Base-by-base conservation (phyloP, 352 stramenopile species). In the Aphanomyces cochlioides region DNA sequence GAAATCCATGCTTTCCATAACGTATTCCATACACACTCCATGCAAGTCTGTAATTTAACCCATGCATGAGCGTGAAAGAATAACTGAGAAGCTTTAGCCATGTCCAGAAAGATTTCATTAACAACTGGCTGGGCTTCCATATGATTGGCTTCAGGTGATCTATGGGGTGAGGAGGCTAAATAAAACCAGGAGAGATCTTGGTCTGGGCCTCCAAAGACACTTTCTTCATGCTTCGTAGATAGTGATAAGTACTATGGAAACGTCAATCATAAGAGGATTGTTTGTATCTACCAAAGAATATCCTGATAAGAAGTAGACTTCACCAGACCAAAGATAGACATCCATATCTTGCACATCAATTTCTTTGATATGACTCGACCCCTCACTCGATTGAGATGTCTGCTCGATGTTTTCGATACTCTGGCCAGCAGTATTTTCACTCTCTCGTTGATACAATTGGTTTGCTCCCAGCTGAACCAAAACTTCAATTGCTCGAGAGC, bases 101-200 rank as follows among this genome's bases (percentile, higher is more conserved):
- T n/a, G n/a, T 70, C 36, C 28, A 28, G 28, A 17, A 15, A 34
- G 3, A 70, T 21, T 7, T 34, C 43, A 13, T 41, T 39, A 13
- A 39, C 47, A 15, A 56, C 41, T 15, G 15, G 7, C 5, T 13
- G 47, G 5, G 19, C 47, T 13, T 38, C 10, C 5, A 63, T 40
- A 2, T 39, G 12, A 28, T 48, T 13, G 28, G 17, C 41, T 7
- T 67, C 59, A n/a, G 38, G 36, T 10, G 19, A 39, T 10, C 34
- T 13, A 17, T 50, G 17, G 7, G 59, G 17, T 6, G 39, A 6
- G 7, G 47, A 41, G 13, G 47, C 4, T 40, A 70, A 61, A 39
- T 61, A 70, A 3, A 36, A 47, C 64, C 64, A 70, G 13, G 50
- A 54, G 10, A 70, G 38, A n/a, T 70, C 64, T 43, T 70, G 64